Conservation (phyloP, 441 rosid species). For the Flueggea neowawraea region DNA sequence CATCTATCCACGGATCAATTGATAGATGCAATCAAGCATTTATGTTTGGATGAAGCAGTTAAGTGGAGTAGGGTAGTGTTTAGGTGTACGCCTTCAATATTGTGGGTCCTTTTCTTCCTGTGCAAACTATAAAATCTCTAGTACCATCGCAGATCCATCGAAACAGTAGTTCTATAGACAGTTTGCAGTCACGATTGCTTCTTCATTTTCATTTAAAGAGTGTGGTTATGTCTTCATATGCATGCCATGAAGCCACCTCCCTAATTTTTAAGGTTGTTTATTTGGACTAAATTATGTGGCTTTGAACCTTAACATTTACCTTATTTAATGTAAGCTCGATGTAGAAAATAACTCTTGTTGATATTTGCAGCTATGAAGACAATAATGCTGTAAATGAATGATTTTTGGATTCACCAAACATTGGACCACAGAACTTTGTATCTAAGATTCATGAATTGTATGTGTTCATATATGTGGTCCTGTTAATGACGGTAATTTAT, state of each 20-base stretch:
- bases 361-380: no score
- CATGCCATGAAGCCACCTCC: background rate
- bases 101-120: background rate
- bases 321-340: no score
- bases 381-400: no score
- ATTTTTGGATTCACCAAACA: no score
- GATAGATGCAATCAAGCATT: background rate
- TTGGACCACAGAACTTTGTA: no score
- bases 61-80: background rate
- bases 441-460: no score
- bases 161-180: background rate
- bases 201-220: background rate
- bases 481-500: no score
- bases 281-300: no score
- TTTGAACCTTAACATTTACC: no score
- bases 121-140: background rate
- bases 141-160: background rate
- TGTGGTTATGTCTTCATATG: background rate
- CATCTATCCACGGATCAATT: background rate
- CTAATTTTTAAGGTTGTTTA: no score
- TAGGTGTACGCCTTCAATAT: background rate
- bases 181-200: background rate
- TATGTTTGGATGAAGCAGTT: conserved; percentile 1
- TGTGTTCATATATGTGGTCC: no score
- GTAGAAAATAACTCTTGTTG: no score